Conservation (phyloP, 768 basidiomycete species). For the Sporobolomyces phaffii region DNA sequence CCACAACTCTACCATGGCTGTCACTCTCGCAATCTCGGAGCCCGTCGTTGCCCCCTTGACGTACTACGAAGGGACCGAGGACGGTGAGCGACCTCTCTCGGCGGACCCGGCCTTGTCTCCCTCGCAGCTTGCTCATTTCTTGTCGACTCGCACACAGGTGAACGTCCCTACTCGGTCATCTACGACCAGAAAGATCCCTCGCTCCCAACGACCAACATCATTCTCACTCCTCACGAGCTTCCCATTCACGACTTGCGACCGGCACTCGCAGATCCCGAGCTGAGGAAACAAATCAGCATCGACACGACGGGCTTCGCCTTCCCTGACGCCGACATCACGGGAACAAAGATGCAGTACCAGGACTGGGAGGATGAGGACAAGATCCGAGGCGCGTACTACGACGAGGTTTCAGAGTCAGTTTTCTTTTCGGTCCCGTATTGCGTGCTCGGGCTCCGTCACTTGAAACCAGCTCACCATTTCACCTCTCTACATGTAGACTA, state of each 20-base stretch:
- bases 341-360: slow-evolving; percentile 44
- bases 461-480: no score
- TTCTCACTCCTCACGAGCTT: not conserved
- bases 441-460: not conserved
- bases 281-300: slow-evolving; percentile 39
- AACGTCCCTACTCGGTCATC: slow-evolving; percentile 18
- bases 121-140: no score
- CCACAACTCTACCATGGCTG: not conserved
- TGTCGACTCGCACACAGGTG: slow-evolving; percentile 6
- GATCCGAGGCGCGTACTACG: slow-evolving; percentile 58
- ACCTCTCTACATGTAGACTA: slow-evolving; percentile 40
- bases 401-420: slow-evolving; percentile 53
- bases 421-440: not conserved
- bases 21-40: not conserved
- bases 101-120: no score
- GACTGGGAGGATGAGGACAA: slow-evolving; percentile 54
- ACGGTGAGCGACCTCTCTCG: not conserved
- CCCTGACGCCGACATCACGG: slow-evolving; percentile 43
- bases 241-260: slow-evolving; percentile 36
- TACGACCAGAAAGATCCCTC: slow-evolving; percentile 11
- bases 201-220: slow-evolving; percentile 14
- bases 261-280: slow-evolving; percentile 20
- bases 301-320: slow-evolving; percentile 54
- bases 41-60: not conserved
- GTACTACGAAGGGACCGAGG: not conserved